Conservation (phyloP, 225 moss, liverwort and hornwort genomes). For the Marchantia polymorpha region DNA sequence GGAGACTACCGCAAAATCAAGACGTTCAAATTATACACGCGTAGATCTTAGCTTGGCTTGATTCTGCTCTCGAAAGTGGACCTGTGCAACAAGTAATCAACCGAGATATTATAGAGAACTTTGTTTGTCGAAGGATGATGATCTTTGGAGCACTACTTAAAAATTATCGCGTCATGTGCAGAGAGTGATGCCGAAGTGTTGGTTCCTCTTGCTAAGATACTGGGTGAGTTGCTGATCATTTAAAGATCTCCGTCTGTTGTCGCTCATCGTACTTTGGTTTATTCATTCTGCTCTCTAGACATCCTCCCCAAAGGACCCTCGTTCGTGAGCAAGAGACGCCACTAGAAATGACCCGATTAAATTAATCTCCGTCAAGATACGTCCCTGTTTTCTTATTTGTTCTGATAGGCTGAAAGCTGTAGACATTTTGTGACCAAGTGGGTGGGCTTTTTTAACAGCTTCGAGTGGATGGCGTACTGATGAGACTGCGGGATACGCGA, state of each 20-base stretch:
- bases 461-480: slow-evolving; percentile 82
- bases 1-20: too few relatives aligned
- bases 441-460: slow-evolving; percentile 36
- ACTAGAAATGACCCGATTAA: neutral
- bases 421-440: neutral
- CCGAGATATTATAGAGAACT: neutral
- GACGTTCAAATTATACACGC: too few relatives aligned
- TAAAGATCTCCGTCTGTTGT: too few relatives aligned
- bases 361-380: too few relatives aligned
- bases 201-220: slow-evolving; percentile 82
- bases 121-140: neutral
- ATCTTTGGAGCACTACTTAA: neutral
- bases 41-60: too few relatives aligned
- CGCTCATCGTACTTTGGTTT: neutral
- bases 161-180: slow-evolving; percentile 27
- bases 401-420: too few relatives aligned
- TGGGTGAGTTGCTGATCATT: slow-evolving; percentile 50
- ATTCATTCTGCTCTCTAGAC: neutral
- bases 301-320: neutral
- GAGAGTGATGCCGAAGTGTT: slow-evolving; percentile 84
- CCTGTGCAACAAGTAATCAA: neutral
- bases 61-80: neutral
- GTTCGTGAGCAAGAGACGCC: neutral
- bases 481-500: slow-evolving; percentile 76
- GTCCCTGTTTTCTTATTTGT: too few relatives aligned